These are phyloP conservation scores for Phytophthora chlamydospora DNA, from an alignment of 352 stramenopile genomes.

Conservation along the genomic window DNA sequence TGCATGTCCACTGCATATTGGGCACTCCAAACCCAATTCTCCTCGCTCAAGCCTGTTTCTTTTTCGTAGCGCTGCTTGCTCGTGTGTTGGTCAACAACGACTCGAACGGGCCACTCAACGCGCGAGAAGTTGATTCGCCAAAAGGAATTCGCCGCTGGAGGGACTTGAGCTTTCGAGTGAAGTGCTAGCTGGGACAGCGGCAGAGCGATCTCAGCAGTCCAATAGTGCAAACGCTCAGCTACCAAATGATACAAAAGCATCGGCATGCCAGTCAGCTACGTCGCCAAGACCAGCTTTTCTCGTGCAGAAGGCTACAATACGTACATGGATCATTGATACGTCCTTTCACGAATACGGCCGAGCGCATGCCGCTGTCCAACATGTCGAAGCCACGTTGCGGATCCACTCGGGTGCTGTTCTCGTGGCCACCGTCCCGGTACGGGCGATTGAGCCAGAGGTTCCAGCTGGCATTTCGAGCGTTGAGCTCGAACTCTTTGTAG, in stretches of 20 bases:
- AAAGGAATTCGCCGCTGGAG: constrained; percentile 44
- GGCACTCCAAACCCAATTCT: constrained; percentile 92
- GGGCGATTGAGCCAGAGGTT: constrained; percentile 89
- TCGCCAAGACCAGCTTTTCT: not conserved
- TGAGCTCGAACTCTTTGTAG: constrained; percentile 94
- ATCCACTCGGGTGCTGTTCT: constrained; percentile 85
- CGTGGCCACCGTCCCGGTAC: constrained; percentile 80
- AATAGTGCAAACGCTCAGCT: constrained; percentile 64
- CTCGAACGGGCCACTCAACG: constrained; percentile 75
- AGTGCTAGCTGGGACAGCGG: constrained; percentile 61
- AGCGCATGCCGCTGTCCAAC: constrained; percentile 49
- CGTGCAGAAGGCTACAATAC: constrained; percentile 1
- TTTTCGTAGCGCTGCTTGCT: constrained; percentile 57
- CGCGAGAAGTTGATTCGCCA: constrained; percentile 92
- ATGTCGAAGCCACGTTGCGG: constrained; percentile 74
- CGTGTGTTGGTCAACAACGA: constrained; percentile 19
- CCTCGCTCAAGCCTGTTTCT: constrained; percentile 43
- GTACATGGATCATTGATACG: constrained; percentile 63
- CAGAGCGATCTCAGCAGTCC: constrained; percentile 84
- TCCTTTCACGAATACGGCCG: constrained; percentile 63
- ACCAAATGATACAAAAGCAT: not conserved
- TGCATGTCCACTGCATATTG: constrained; percentile 90
- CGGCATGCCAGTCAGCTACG: not conserved
- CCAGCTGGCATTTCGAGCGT: constrained; percentile 89
- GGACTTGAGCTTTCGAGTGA: constrained; percentile 42